Evolutionary conservation across 2,329 filamentous ascomycete species (phyloP), one percentile per base, ranked within the genome.

Genomic region (Colletotrichum caudatum): DNA sequence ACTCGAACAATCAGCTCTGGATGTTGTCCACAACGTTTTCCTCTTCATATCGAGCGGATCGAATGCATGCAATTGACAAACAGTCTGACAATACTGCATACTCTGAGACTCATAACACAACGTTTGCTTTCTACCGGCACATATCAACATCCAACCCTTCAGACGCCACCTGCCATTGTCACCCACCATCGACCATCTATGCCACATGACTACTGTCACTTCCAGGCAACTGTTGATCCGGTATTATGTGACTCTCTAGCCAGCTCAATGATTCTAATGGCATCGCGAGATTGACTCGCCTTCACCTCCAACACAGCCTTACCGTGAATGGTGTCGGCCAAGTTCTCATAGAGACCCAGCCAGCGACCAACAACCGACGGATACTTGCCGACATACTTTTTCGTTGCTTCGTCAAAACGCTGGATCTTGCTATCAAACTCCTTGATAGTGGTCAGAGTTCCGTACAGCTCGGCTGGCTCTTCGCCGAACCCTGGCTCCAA

Each of bases 361-460:
- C 82, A 84, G 41, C 78, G 76, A 0, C 84, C 83, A 0, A 76
- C 78, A 26, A 82, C 61, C 50, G 79, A 85, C 0, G 82, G 80
- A 66, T 80, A 83, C 56, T 74, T 76, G 0, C 82, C 83, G 0
- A 77, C 76, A 46, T 80, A 84, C 67, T 80, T 78, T 9, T 78
- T 77, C 1, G 74, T 78, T 41, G 71, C 76, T 1, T 75, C 73
- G 41, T 82, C 78, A 1, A 76, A 76, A n/a, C 64, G 76, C 58
- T 84, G 82, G 6, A 70, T 51, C 1, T 66, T 74, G 0, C 74
- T 33, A 54, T 82, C 79, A 33, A 83, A 81, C 29, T 81, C 78
- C 29, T 78, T 66, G 7, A 79, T 80, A 0, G 83, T 85, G 0
- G 80, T 81, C 12, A 85, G 74, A 11, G 51, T 75, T 1, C 77